Conservation (phyloP, 208 protist species). For the Novymonas esmeraldas region DNA sequence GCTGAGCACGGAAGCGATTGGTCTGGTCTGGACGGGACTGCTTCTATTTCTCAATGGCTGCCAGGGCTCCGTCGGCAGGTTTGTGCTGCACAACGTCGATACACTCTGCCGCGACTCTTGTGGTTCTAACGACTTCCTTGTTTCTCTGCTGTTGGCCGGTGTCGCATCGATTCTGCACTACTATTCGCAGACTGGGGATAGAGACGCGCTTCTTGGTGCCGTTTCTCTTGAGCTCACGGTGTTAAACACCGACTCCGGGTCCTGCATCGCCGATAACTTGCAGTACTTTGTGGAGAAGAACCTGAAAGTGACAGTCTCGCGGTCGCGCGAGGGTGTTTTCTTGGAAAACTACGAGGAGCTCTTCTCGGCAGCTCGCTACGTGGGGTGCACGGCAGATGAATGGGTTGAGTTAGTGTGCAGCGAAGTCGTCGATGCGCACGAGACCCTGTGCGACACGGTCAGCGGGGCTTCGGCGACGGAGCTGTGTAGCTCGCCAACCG, state of each 20-base stretch:
- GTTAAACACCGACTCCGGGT: conserved; percentile 23
- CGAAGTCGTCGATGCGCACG: conserved; percentile 32
- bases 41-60: conserved; percentile 24
- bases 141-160: conserved; percentile 49
- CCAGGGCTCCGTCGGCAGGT: neutral
- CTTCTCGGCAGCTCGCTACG: conserved; percentile 3
- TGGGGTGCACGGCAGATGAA: conserved; percentile 7
- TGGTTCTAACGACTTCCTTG: conserved; percentile 45
- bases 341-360: conserved; percentile 5
- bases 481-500: conserved; percentile 11
- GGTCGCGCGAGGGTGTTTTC: conserved; percentile 11
- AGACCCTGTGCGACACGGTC: conserved; percentile 21
- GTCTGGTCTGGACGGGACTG: conserved; percentile 32
- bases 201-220: conserved; percentile 15
- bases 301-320: conserved; percentile 41
- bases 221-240: conserved; percentile 43
- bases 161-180: conserved; percentile 37
- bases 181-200: conserved; percentile 23
- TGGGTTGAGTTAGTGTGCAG: conserved; percentile 19
- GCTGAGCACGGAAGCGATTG: conserved; percentile 16
- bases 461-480: neutral
- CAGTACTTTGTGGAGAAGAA: conserved; percentile 55
- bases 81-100: conserved; percentile 50
- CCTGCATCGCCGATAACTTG: conserved; percentile 38
- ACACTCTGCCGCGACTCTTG: conserved; percentile 32